These are phyloP conservation scores for Debaryomyces sp. DNA, from an alignment of 1,139 yeast genomes.

Conservation along the genomic window DNA sequence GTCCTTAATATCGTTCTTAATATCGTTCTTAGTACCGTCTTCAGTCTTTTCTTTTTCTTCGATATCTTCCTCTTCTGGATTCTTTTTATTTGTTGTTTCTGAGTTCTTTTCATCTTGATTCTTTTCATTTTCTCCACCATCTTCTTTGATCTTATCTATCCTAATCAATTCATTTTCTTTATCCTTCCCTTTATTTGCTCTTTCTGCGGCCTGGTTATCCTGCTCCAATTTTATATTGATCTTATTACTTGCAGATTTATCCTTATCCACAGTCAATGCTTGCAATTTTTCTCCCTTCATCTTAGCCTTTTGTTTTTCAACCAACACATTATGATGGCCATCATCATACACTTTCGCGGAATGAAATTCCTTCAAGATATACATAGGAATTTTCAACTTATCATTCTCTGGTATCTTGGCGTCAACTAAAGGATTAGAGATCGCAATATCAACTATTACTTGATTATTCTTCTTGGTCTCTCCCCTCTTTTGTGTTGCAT, in stretches of 20 bases:
- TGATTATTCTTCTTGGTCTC: slow-evolving; percentile 13
- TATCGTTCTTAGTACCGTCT: not conserved
- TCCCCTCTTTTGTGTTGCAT: slow-evolving; percentile 8
- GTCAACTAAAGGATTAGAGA: slow-evolving; percentile 31
- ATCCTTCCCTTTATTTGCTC: not conserved
- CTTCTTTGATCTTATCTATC: slow-evolving; percentile 3
- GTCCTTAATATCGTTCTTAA: slow-evolving; percentile 8
- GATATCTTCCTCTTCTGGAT: not conserved
- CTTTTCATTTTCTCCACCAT: slow-evolving; percentile 8
- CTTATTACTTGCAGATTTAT: slow-evolving; percentile 19
- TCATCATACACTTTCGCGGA: slow-evolving; percentile 29
- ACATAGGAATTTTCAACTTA: slow-evolving; percentile 29
- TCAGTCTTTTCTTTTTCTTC: not conserved
- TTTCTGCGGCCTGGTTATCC: slow-evolving; percentile 11
- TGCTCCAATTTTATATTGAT: slow-evolving; percentile 12
- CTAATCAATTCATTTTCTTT: slow-evolving; percentile 10
- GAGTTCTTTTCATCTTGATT: not conserved
- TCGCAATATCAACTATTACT: slow-evolving; percentile 44
- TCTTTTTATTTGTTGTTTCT: not conserved
- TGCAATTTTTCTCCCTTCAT: slow-evolving; percentile 15
- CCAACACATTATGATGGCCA: slow-evolving; percentile 24
- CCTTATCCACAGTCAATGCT: slow-evolving; percentile 19
- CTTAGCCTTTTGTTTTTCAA: slow-evolving; percentile 9
- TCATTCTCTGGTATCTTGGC: slow-evolving; percentile 35
- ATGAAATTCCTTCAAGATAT: slow-evolving; percentile 33